Conservation (phyloP, 2,329 filamentous ascomycete species). For the Apiospora malaysiana region DNA sequence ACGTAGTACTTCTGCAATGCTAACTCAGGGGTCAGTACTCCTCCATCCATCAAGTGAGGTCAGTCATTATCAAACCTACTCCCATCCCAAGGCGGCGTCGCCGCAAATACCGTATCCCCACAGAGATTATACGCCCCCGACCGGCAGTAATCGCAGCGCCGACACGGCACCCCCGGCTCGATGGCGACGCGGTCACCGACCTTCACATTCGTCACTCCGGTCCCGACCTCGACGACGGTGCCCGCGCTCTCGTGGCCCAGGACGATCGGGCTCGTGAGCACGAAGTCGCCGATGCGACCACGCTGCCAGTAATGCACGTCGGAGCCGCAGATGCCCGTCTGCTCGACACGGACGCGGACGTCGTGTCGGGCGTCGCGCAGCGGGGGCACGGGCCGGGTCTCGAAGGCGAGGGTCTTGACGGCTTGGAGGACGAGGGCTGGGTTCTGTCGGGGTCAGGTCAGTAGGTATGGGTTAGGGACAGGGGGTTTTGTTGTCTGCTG, state of each 20-base stretch:
- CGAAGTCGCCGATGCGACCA: slow-evolving; percentile 53
- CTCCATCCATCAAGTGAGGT: background rate
- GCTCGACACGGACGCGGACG: slow-evolving; percentile 50
- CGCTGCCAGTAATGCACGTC: slow-evolving; percentile 54
- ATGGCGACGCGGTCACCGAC: slow-evolving; percentile 54
- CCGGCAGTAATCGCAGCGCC: slow-evolving; percentile 49
- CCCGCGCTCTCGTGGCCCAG: slow-evolving; percentile 55
- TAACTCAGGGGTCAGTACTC: background rate
- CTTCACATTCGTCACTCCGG: slow-evolving; percentile 47
- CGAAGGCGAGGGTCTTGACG: slow-evolving; percentile 50
- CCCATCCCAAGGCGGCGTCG: slow-evolving; percentile 55
- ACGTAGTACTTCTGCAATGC: slow-evolving; percentile 84
- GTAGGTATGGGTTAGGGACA: background rate
- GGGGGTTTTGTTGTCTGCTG: background rate
- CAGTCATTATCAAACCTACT: background rate
- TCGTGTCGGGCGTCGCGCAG: slow-evolving; percentile 47
- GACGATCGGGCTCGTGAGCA: slow-evolving; percentile 50
- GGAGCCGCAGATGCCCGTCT: slow-evolving; percentile 55
- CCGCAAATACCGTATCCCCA: slow-evolving; percentile 53
- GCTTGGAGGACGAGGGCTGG: slow-evolving; percentile 54
- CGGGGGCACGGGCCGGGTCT: slow-evolving; percentile 47
- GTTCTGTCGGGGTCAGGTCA: slow-evolving; percentile 40
- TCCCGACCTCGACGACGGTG: slow-evolving; percentile 47
- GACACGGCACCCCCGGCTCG: slow-evolving; percentile 54
- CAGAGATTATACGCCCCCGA: slow-evolving; percentile 49